Base-by-base conservation (phyloP, 2,329 filamentous ascomycete species). In the Stemphylium vesicarium region DNA sequence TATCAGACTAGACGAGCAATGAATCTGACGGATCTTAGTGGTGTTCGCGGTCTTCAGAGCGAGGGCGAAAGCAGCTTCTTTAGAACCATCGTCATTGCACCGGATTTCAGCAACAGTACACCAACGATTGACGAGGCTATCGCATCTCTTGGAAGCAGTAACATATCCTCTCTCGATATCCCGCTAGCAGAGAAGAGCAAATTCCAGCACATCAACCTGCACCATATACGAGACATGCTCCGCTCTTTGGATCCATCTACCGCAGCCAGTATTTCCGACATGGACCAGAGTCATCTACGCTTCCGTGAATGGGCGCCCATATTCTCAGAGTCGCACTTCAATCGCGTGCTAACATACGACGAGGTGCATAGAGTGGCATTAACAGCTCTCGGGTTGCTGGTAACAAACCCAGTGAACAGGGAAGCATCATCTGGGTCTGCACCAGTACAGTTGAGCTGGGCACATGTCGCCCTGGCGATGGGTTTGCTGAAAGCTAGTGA, bases 171-270 rank as follows among this genome's bases (percentile, higher is more conserved):
- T 10, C 32, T 50, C n/a, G 49, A 66, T 22, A 15, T 60, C 9
- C 58, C 62, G 12, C 43, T 41, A 13, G 31, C 48, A 12, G 66
- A 74, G 20, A 61, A 54, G 46, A 54, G 39, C 10, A 76, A 72
- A 49, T 68, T 66, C 33, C 57, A 53, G 48, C 80, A 80, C 32
- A 85, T 89, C 59, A 90, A 91, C 62, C 77, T 88, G 52, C 80
- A 86, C 10, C 86, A 90, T 70, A 77, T 90, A 2, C 81, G 84
- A 63, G 81, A 84, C 52, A 88, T 89, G 84, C 77, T 90, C 32
- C 72, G 73, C 9, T 75, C 77, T 24, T 65, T 82, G 37, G 75
- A 78, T 50, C 77, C 79, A 4, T 60, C 62, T 15, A 64, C 60
- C 22, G 58, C 68, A 11, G 56, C 53, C 0, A 56, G 62, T 52